Conservation (phyloP, 331 rosid species). For the Acacia concinna region DNA sequence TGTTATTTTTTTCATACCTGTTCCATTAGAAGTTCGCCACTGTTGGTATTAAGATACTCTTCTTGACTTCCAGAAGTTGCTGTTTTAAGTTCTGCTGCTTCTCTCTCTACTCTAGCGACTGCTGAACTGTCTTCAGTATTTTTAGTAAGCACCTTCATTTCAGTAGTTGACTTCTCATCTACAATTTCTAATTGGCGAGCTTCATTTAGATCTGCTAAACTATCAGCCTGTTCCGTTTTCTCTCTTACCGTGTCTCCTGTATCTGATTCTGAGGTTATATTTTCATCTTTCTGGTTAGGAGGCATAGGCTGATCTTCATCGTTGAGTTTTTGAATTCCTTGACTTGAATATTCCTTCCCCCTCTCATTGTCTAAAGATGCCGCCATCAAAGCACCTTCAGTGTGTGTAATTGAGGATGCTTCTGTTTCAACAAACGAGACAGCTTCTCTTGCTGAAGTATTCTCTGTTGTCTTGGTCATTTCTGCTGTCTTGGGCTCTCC, state of each 20-base stretch:
- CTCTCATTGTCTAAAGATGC: constrained; percentile 20
- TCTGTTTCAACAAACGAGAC: neutral
- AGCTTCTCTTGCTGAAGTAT: neutral
- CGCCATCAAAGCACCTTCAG: neutral
- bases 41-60: constrained; percentile 5
- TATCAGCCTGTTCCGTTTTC: neutral
- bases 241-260: neutral
- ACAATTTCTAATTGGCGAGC: constrained; percentile 11
- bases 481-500: neutral
- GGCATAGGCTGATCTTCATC: constrained; percentile 7
- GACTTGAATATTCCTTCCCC: constrained; percentile 14
- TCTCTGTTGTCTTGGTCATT: constrained; percentile 3
- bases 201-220: constrained; percentile 7
- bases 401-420: neutral
- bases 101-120: constrained; percentile 3
- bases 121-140: constrained; percentile 12
- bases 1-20: constrained; percentile 17
- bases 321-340: constrained; percentile 21
- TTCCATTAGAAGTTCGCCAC: constrained; percentile 1
- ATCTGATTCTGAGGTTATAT: neutral
- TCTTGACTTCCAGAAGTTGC: neutral
- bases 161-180: neutral
- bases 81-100: constrained; percentile 12
- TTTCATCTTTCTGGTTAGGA: neutral
- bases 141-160: neutral